Evolutionary conservation across 257 asterid species (phyloP).

Genomic region (Lithospermum erythrorhizon): DNA sequence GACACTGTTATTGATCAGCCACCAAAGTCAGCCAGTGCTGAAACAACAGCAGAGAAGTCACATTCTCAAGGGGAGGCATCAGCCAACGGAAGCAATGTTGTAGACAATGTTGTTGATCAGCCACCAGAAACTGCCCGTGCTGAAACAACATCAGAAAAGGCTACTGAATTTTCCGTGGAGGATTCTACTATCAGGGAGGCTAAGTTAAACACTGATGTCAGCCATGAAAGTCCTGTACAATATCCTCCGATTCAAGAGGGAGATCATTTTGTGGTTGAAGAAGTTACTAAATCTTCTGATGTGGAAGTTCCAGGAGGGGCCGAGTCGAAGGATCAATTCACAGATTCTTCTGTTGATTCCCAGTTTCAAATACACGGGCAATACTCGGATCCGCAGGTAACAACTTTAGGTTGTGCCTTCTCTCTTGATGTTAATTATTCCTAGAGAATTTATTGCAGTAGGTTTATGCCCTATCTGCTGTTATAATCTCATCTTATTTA

Average conservation of each 20-base stretch:
- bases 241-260: constrained; percentile 23
- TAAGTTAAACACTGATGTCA: constrained; percentile 18
- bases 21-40: constrained; percentile 20
- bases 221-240: constrained; percentile 10
- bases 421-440: constrained; percentile 37
- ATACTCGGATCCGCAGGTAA: constrained; percentile 71
- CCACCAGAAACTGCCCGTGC: constrained; percentile 18
- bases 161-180: constrained; percentile 21
- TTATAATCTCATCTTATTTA: constrained; percentile 26
- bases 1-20: constrained; percentile 24
- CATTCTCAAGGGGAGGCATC: neutral
- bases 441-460: neutral
- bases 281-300: constrained; percentile 21
- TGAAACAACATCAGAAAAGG: constrained; percentile 23
- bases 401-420: constrained; percentile 97
- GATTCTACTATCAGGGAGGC: constrained; percentile 22
- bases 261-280: constrained; percentile 20
- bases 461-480: constrained; percentile 19
- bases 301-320: constrained; percentile 17
- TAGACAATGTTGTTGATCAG: constrained; percentile 21
- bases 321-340: constrained; percentile 22
- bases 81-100: constrained; percentile 17
- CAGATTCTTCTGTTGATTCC: constrained; percentile 27
- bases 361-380: constrained; percentile 26
- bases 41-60: constrained; percentile 18